phyloP scores from a whole-genome alignment of 225 moss, liverwort and hornwort genomes.

The Straminergon stramineum region DNA sequence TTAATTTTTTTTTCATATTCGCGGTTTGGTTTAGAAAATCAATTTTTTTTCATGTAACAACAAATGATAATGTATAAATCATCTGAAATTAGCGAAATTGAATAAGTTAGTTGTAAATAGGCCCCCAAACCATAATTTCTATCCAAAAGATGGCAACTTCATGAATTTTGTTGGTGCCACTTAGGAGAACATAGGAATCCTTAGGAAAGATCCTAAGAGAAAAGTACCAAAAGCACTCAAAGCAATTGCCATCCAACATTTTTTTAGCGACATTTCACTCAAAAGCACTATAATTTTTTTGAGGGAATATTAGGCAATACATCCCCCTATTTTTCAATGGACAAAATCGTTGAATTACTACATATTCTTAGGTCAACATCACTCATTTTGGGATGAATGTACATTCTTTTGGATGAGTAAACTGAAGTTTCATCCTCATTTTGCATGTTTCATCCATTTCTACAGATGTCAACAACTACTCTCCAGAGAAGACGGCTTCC shows the following conservation, averaged over 20 bases:
- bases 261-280: background rate
- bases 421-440: background rate
- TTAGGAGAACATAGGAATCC: background rate
- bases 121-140: fast-evolving
- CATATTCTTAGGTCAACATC: background rate
- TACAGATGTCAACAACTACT: background rate
- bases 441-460: background rate
- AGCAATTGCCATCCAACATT: fast-evolving
- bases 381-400: background rate
- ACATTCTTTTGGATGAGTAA: too few relatives aligned
- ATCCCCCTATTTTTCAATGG: background rate
- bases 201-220: fast-evolving
- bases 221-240: background rate
- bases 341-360: background rate
- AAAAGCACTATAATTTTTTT: background rate
- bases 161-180: fast-evolving
- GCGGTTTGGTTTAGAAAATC: background rate
- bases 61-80: fast-evolving
- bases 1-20: background rate
- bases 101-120: background rate
- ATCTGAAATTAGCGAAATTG: background rate
- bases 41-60: background rate
- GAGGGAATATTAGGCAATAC: background rate
- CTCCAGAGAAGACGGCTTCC: too few relatives aligned
- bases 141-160: background rate